These are phyloP conservation scores for Madurella fahalii DNA, from an alignment of 2,329 filamentous ascomycete genomes.

Conservation along the genomic window DNA sequence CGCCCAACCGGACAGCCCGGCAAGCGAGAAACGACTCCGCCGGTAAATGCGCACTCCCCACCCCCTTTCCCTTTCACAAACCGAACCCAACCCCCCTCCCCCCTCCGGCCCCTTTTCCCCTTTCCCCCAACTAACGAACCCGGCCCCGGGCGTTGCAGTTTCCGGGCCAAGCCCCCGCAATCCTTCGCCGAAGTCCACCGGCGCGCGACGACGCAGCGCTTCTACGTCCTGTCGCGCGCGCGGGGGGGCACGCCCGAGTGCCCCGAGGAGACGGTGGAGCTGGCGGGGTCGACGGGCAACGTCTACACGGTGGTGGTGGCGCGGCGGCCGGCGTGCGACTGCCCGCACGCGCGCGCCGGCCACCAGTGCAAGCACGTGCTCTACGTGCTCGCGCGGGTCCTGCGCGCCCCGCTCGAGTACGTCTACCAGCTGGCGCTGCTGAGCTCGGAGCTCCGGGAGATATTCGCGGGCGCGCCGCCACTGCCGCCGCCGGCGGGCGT, in stretches of 20 bases:
- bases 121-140: neutral
- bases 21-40: slow-evolving; percentile 35
- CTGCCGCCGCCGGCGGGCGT: slow-evolving; percentile 35
- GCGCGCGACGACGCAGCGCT: slow-evolving; percentile 31
- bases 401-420: slow-evolving; percentile 52
- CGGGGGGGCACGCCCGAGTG: slow-evolving; percentile 34
- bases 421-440: slow-evolving; percentile 61
- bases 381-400: slow-evolving; percentile 57
- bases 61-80: no score
- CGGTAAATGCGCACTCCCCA: no score
- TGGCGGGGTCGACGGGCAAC: slow-evolving; percentile 63
- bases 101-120: neutral
- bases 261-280: slow-evolving; percentile 50
- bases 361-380: slow-evolving; percentile 64
- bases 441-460: slow-evolving; percentile 53
- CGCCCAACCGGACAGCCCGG: neutral
- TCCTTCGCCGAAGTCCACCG: slow-evolving; percentile 23
- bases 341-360: slow-evolving; percentile 49
- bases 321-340: slow-evolving; percentile 50
- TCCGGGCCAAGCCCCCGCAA: slow-evolving; percentile 22
- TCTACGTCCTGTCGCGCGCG: slow-evolving; percentile 44
- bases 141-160: slow-evolving; percentile 11
- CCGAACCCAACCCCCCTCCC: no score
- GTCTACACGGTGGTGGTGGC: slow-evolving; percentile 56
- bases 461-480: slow-evolving; percentile 53